phyloP scores from a whole-genome alignment of 2,329 filamentous ascomycete genomes.

The Aspergillus proliferans region DNA sequence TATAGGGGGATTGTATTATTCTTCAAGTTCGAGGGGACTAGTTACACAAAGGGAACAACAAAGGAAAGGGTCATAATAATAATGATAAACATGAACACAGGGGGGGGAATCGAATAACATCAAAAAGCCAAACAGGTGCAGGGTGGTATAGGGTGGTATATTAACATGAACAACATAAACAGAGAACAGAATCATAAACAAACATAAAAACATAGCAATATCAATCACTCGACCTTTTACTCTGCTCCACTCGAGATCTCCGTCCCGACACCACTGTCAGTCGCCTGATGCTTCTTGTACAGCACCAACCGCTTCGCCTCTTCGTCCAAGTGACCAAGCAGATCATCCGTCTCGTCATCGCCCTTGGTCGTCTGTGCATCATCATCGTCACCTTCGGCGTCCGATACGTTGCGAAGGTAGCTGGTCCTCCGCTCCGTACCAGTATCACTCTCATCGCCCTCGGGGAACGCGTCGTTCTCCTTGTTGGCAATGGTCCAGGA shows the following conservation, averaged over 20 bases:
- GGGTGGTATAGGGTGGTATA: neutral
- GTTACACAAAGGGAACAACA: neutral
- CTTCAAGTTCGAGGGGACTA: too few relatives aligned
- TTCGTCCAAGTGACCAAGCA: conserved; percentile 1
- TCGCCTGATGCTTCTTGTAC: conserved; percentile 16
- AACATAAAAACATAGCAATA: conserved; percentile 12
- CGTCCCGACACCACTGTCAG: conserved; percentile 25
- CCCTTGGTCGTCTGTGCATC: conserved; percentile 13
- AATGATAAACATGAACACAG: neutral
- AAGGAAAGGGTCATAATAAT: neutral
- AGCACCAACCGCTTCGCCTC: conserved; percentile 23
- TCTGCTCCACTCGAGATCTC: conserved; percentile 18
- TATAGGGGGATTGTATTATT: too few relatives aligned
- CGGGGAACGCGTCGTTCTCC: conserved; percentile 58
- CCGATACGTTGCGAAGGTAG: conserved; percentile 35
- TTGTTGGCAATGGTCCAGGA: conserved; percentile 58
- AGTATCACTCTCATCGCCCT: conserved; percentile 50
- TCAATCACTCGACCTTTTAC: conserved; percentile 7
- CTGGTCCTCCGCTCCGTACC: conserved; percentile 41
- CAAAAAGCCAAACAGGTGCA: neutral
- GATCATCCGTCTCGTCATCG: conserved; percentile 7
- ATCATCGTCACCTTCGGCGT: conserved; percentile 5
- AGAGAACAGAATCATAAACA: conserved; percentile 7
- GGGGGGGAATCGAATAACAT: neutral
- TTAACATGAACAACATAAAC: conserved; percentile 19